These are phyloP conservation scores for Brasenia schreberi DNA, from an alignment of 164 flowering plant species.

Conservation along the genomic window DNA sequence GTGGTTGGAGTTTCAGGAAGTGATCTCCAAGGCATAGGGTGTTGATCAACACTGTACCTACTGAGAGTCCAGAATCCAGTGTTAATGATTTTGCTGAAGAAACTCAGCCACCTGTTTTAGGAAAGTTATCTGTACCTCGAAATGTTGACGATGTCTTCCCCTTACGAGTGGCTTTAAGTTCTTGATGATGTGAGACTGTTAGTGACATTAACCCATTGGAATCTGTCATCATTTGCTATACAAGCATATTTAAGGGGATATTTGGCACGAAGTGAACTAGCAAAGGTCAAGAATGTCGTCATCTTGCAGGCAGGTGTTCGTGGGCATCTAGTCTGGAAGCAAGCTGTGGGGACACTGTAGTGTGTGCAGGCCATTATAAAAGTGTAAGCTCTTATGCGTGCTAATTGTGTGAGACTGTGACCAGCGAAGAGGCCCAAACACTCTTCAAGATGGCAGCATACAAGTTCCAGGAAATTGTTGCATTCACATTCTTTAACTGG, in stretches of 20 bases:
- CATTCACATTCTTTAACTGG: constrained; percentile 92
- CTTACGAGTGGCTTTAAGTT: background rate
- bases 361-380: constrained; percentile 83
- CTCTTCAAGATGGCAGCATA: constrained; percentile 90
- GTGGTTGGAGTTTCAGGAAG: constrained; percentile 92
- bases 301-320: constrained; percentile 94
- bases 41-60: constrained; percentile 48
- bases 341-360: constrained; percentile 76
- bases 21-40: constrained; percentile 74
- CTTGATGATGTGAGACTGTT: constrained; percentile 7
- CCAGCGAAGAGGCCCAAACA: constrained; percentile 88
- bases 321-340: constrained; percentile 79
- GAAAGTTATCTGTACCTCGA: constrained; percentile 29
- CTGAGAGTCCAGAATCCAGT: constrained; percentile 39
- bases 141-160: background rate
- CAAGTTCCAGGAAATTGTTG: constrained; percentile 95
- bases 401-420: constrained; percentile 65
- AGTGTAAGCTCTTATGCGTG: constrained; percentile 87
- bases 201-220: constrained; percentile 27
- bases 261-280: constrained; percentile 46
- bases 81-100: constrained; percentile 18
- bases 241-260: constrained; percentile 64
- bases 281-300: constrained; percentile 45
- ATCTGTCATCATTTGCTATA: constrained; percentile 35
- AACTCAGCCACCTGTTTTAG: constrained; percentile 22